These are phyloP conservation scores for Tuber aestivum DNA, from an alignment of 495 filamentous ascomycete species.

Conservation along the genomic window DNA sequence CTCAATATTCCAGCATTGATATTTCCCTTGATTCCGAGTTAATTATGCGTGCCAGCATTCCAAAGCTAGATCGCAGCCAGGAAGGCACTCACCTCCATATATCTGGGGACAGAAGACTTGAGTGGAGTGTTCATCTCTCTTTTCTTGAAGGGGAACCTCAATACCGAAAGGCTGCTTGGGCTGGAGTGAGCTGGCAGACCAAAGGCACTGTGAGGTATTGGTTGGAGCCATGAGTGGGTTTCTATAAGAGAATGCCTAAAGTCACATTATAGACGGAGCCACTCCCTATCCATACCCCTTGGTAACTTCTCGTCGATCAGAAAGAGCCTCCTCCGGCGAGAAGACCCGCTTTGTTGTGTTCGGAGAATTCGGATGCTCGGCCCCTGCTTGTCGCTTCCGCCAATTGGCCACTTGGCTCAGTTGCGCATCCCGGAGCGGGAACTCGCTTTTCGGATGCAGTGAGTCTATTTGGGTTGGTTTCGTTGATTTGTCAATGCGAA, in stretches of 20 bases:
- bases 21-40: neutral
- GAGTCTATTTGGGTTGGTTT: neutral
- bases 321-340: neutral
- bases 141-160: neutral
- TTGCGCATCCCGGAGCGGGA: neutral
- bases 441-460: neutral
- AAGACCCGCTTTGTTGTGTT: neutral
- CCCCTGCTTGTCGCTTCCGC: neutral
- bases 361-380: neutral
- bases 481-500: neutral
- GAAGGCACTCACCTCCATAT: neutral
- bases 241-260: neutral
- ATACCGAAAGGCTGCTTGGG: neutral
- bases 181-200: neutral
- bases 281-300: neutral
- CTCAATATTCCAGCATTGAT: constrained; percentile 12
- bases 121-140: neutral
- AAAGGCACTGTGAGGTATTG: neutral
- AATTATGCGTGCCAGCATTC: neutral
- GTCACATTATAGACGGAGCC: neutral
- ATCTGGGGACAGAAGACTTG: neutral
- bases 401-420: neutral
- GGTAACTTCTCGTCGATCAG: neutral
- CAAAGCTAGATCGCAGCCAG: neutral
- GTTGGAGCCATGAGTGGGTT: constrained; percentile 3